These are phyloP conservation scores for Saccharomycopsis sp. DNA, from an alignment of 805 yeast genomes.

Conservation along the genomic window DNA sequence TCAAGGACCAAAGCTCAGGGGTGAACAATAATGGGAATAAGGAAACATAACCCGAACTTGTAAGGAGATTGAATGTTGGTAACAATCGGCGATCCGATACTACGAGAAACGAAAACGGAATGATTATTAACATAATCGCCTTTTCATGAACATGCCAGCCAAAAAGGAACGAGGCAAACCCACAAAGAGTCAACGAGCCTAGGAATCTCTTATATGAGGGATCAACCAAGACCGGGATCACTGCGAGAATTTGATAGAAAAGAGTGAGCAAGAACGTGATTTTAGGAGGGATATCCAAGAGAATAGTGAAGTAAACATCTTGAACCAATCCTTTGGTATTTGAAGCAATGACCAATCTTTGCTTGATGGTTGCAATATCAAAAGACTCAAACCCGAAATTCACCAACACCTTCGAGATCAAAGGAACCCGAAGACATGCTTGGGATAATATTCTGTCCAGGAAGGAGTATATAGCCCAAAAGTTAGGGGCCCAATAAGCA, in stretches of 20 bases:
- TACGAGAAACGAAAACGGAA: constrained; percentile 79
- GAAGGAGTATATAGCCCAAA: constrained; percentile 93
- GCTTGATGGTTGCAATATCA: constrained; percentile 4
- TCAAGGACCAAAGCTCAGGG: constrained; percentile 72
- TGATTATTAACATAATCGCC: constrained; percentile 82
- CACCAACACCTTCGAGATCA: constrained; percentile 37
- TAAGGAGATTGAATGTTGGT: constrained; percentile 62
- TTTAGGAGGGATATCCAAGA: constrained; percentile 76
- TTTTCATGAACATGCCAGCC: constrained; percentile 99
- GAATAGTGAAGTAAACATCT: constrained; percentile 72
- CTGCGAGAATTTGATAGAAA: constrained; percentile 76
- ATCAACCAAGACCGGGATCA: constrained; percentile 60
- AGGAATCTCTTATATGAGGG: constrained; percentile 76
- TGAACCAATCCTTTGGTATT: constrained; percentile 75
- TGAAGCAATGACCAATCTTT: neutral
- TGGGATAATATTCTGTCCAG: constrained; percentile 59
- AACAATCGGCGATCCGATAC: constrained; percentile 65
- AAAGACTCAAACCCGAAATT: constrained; percentile 24
- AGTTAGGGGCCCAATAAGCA: constrained; percentile 98
- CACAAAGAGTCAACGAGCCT: constrained; percentile 84
- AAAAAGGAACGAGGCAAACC: constrained; percentile 82
- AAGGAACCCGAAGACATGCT: constrained; percentile 31
- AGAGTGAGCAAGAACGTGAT: constrained; percentile 72
- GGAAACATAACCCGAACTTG: constrained; percentile 78
- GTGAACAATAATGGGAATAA: constrained; percentile 82